Base-by-base conservation (phyloP, 2,329 filamentous ascomycete genomes). In the Pezicula neosporulosa region DNA sequence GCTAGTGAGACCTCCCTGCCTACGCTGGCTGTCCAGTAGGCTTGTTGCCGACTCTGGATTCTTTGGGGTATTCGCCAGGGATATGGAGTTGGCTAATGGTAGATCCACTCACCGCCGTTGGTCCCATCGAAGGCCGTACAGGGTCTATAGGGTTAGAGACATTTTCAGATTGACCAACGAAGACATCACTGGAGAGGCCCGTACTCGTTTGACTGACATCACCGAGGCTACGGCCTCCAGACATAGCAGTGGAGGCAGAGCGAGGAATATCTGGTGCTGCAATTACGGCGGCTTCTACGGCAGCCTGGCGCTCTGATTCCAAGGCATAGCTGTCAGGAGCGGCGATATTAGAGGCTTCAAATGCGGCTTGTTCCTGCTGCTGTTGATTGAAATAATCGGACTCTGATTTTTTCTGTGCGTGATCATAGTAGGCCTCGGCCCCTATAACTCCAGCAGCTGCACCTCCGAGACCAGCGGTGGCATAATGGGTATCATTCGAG, bases 21-120 rank as follows among this genome's bases (percentile, higher is more conserved):
- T 28, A 27, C 2, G 6, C 19, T 16, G 8, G 27, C n/a, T 27
- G 4, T n/a, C 42, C 13, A 28, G 13, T 28, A 16, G 12, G 19
- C 7, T 16, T 16, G n/a, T 7, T 44, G 15, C 42, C 21, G 30
- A 33, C 30, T 16, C 16, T 44, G 2, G 42, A 28, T 16, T 44
- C 30, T 35, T 41, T 55, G 3, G 64, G 64, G 50, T 51, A 67
- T 42, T 65, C 65, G 3, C 65, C 65, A 3, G 65, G 65, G 38
- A 67, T 57, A 52, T 67, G 65, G 13, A 67, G 54, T 36, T 66
- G 58, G 19, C 57, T 61, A 30, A 66, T 60, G 42, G 58, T 65
- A 38, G 54, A 48, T 6, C 56, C 58, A 41, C 61, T 64, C 15
- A 57, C 58, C 12, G 57, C 54, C 24, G 58, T 44, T 24, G 42